Conservation (phyloP, 768 basidiomycete genomes). For the Inosperma sp. region DNA sequence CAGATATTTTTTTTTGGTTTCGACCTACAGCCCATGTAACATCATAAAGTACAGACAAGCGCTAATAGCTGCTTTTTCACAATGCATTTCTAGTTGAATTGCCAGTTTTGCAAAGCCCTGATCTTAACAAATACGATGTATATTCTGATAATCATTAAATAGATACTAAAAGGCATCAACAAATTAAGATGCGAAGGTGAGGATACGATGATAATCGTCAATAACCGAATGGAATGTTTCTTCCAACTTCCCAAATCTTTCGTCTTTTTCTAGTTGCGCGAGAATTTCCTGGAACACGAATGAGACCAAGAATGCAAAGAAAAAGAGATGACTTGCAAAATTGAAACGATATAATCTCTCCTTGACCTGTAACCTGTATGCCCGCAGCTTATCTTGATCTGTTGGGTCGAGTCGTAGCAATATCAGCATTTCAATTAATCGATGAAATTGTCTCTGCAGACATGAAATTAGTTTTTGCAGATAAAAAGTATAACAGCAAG, state of each 20-base stretch:
- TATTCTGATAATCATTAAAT: no score
- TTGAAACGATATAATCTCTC: constrained; percentile 94
- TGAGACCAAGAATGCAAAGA: background rate
- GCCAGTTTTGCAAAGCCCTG: no score
- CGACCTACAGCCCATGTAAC: no score
- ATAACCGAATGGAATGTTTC: constrained; percentile 87
- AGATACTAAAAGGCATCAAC: background rate
- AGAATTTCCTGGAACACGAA: constrained; percentile 66
- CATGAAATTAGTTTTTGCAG: background rate
- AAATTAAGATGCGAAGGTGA: constrained; percentile 45
- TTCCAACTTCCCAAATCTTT: constrained; percentile 83
- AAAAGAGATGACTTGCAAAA: constrained; percentile 54
- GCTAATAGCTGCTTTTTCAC: no score
- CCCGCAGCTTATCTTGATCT: constrained; percentile 50
- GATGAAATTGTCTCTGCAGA: constrained; percentile 83
- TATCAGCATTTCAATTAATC: constrained; percentile 88
- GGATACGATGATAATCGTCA: constrained; percentile 80
- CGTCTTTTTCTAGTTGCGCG: constrained; percentile 80
- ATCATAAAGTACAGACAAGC: no score
- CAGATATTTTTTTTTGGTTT: background rate
- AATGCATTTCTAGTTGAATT: no score
- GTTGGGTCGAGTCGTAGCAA: constrained; percentile 61
- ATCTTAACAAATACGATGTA: no score
- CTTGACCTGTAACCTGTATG: constrained; percentile 89
- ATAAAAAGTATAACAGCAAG: background rate